These are phyloP conservation scores for Moringa oleifera DNA, from an alignment of 345 rosid species.

Conservation along the genomic window DNA sequence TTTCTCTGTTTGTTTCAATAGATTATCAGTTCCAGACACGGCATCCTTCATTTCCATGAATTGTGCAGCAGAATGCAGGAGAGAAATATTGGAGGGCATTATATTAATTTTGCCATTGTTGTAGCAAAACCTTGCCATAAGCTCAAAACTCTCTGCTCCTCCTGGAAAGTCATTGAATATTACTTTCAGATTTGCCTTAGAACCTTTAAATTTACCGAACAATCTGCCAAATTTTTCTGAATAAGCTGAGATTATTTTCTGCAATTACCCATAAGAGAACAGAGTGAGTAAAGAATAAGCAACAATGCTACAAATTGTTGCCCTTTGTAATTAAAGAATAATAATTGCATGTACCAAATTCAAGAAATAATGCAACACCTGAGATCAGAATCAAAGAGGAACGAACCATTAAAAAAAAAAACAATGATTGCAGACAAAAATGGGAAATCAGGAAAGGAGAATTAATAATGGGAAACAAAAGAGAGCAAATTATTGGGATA, in stretches of 20 bases:
- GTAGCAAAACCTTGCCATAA: constrained; percentile 77
- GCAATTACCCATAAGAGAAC: constrained; percentile 23
- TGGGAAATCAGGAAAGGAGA: too few species aligned
- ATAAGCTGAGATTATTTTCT: constrained; percentile 58
- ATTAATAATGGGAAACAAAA: background rate
- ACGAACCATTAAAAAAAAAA: too few species aligned
- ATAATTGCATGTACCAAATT: background rate
- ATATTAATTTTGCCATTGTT: constrained; percentile 44
- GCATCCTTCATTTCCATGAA: constrained; percentile 63
- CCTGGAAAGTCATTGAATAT: constrained; percentile 89
- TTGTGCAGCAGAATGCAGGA: constrained; percentile 61
- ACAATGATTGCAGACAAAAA: too few species aligned
- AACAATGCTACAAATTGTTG: constrained; percentile 1
- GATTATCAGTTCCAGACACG: constrained; percentile 28
- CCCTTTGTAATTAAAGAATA: too few species aligned
- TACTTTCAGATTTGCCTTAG: constrained; percentile 48
- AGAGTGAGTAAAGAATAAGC: background rate
- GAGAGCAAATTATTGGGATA: constrained; percentile 3
- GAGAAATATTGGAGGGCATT: constrained; percentile 46
- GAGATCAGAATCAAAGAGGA: background rate
- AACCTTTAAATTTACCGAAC: constrained; percentile 47
- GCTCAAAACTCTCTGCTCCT: constrained; percentile 71
- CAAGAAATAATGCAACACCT: constrained; percentile 1
- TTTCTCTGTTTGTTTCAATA: constrained; percentile 56
- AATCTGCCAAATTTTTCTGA: constrained; percentile 62